Evolutionary conservation across 139 green algal genomes (phyloP), one percentile per base, ranked within the genome.

Genomic region (Eudorina sp.): DNA sequence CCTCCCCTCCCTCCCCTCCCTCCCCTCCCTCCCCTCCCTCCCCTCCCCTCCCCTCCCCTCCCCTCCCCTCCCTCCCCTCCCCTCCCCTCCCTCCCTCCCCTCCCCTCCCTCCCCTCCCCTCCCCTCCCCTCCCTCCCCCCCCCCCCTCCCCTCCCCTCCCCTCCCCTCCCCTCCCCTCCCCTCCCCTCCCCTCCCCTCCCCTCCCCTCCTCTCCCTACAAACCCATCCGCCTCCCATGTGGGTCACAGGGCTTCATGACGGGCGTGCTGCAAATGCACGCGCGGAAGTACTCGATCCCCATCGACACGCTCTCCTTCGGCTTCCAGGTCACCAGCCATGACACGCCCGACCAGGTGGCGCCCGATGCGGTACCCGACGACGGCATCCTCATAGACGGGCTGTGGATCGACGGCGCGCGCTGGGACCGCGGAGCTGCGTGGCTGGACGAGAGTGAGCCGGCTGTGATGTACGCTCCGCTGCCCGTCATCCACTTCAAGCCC

Each of bases 211-310:
- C 51, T 21, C 34, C 29, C 43, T n/a, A n/a, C n/a, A n/a, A n/a
- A n/a, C n/a, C n/a, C n/a, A n/a, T n/a, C n/a, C n/a, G n/a, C n/a
- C n/a, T n/a, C n/a, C n/a, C n/a, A n/a, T n/a, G n/a, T n/a, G n/a
- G n/a, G n/a, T n/a, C n/a, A 5, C 94, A 98, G 91, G 96, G 96
- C 79, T 98, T 98, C 94, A 94, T 98, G 91, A 98, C 96, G 41
- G 96, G 94, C 34, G 93, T 96, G 72, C 92, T 98, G 79, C 96
- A 98, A 87, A 96, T 92, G 75, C 95, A 97, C 90, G 96, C 96
- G 40, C 93, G 96, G 78, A 97, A 97, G 92, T 94, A 97, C 86
- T 70, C 85, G 64, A 94, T 96, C 72, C 92, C 96, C 41, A 98
- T 98, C 73, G 96, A 98, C 94, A 93, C 90, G 23, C 93, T 98